A percentile compares a stretch with the other conserved stretches of the same genome.
Conservation (phyloP, 805 yeast species). For the Wickerhamomyces bisporus region DNA sequence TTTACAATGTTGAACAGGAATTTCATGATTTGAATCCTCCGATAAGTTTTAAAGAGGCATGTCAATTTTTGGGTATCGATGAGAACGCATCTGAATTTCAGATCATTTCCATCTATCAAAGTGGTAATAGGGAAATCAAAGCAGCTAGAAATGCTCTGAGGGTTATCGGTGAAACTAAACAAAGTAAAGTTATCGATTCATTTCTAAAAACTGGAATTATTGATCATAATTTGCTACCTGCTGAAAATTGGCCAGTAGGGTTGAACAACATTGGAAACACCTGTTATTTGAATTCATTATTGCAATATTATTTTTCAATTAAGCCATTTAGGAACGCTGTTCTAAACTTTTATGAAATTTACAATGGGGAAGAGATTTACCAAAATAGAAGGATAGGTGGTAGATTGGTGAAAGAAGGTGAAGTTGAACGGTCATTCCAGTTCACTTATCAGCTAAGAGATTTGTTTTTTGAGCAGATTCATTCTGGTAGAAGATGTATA, state of each 20-base stretch:
- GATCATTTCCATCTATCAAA: conserved; percentile 48
- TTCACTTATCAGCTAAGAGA: conserved; percentile 70
- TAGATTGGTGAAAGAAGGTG: conserved; percentile 69
- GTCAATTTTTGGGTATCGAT: conserved; percentile 43
- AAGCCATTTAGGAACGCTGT: conserved; percentile 72
- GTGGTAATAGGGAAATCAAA: conserved; percentile 44
- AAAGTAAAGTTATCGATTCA: conserved; percentile 49
- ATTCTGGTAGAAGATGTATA: conserved; percentile 56
- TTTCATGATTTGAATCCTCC: conserved; percentile 26
- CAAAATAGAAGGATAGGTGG: conserved; percentile 78
- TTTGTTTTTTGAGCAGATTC: conserved; percentile 66
- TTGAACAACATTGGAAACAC: conserved; percentile 94
- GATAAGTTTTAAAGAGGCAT: conserved; percentile 37
- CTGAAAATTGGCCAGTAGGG: conserved; percentile 82
- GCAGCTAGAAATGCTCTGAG: conserved; percentile 53
- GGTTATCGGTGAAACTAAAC: conserved; percentile 46
- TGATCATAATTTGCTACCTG: conserved; percentile 54
- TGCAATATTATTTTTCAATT: conserved; percentile 87
- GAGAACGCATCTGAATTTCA: conserved; percentile 52
- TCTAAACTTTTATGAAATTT: conserved; percentile 43
- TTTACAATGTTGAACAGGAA: conserved; percentile 44
- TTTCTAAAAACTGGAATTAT: conserved; percentile 59
- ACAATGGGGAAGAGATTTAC: conserved; percentile 28
- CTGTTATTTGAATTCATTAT: conserved; percentile 84
- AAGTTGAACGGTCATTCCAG: conserved; percentile 75